Evolutionary conservation across 805 yeast species (phyloP), one percentile per base, ranked within the genome.

Genomic region (Ogataea methanolica): DNA sequence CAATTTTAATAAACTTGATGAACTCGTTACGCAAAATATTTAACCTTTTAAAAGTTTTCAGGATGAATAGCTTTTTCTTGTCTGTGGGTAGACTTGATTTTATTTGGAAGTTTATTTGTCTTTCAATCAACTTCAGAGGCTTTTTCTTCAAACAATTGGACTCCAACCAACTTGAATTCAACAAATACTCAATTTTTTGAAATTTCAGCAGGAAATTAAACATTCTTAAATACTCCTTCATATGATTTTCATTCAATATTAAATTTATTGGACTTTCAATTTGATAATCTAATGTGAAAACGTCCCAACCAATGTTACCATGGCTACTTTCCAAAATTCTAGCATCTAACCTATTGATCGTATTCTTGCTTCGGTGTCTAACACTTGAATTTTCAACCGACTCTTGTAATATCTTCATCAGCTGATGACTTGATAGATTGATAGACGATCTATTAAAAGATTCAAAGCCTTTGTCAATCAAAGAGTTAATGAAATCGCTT

Each of bases 141-240:
- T 60, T 54, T 51, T 66, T 61, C 14, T 62, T 52, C n/a, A 71
- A 33, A 42, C 59, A 57, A 44, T 60, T 70, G 2, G 67, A 63
- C 19, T 65, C 59, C 29, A 61, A 59, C 88, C 85, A 81, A 23
- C 72, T 69, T 5, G 56, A 54, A 44, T 74, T 73, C 48, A 86
- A 69, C 46, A 80, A 67, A 56, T 69, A 74, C 17, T 77, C 75
- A 15, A 83, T 74, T 52, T 88, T 83, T 50, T 83, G 79, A 21
- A 92, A 67, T 54, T 85, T 78, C 89, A 97, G 88, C 37, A 94
- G 64, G 58, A 89, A 88, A 56, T 90, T 88, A 71, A 92, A 94
- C 53, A 91, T 78, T 55, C 86, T 77, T 44, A 89, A 70, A 62
- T 92, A 92, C 45, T 80, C 87, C 47, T 72, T 72, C 42, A 74